phyloP scores from a whole-genome alignment of 148 eudicot genomes.

The Vaccinium myrtillus region DNA sequence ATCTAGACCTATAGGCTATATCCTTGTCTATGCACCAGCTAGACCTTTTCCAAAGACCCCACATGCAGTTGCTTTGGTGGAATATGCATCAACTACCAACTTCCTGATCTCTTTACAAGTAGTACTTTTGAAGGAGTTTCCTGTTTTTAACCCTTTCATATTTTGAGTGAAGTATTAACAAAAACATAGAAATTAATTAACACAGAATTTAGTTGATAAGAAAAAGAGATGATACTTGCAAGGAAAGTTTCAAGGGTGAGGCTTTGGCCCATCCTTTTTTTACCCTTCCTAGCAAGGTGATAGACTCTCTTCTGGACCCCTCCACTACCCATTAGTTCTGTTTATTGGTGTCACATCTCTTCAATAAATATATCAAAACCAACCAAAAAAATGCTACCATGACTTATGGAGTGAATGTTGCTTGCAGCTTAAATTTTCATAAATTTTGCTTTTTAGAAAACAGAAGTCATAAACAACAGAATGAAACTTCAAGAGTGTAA shows the following conservation, averaged over 20 bases:
- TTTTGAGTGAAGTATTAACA: background rate
- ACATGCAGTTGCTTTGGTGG: constrained; percentile 16
- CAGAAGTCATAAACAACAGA: background rate
- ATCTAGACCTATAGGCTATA: too few relatives aligned
- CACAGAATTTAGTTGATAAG: background rate
- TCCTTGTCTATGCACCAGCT: background rate
- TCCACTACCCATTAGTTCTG: background rate
- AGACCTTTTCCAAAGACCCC: constrained; percentile 17
- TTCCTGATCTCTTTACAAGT: constrained; percentile 15
- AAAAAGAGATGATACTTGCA: constrained; percentile 1
- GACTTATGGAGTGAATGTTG: background rate
- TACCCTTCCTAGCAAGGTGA: background rate
- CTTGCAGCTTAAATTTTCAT: background rate
- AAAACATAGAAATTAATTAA: background rate
- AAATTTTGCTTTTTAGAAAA: background rate
- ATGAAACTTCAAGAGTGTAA: background rate
- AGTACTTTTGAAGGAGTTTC: constrained; percentile 7
- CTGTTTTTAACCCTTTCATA: background rate
- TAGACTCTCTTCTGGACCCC: background rate
- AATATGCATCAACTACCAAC: constrained; percentile 5
- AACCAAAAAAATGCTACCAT: background rate
- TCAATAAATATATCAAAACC: background rate
- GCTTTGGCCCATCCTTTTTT: background rate
- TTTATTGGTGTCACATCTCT: background rate
- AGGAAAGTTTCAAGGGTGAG: constrained; percentile 15